phyloP scores from a whole-genome alignment of 805 yeast genomes.

The Candida argentea region DNA sequence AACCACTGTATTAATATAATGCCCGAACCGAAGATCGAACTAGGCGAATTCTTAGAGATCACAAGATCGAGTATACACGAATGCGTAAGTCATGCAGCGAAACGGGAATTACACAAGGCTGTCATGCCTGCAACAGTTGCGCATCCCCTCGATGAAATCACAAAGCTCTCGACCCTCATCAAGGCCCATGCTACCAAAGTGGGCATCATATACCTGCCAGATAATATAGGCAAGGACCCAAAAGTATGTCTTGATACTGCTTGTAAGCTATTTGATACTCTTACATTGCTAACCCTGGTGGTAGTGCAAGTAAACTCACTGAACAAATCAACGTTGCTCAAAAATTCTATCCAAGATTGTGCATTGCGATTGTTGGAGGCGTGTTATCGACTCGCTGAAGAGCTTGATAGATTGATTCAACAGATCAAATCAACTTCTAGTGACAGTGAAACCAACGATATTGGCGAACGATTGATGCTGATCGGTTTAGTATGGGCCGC shows the following conservation, averaged over 20 bases:
- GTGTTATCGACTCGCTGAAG: conserved; percentile 13
- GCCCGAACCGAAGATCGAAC: conserved; percentile 4
- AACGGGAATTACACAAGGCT: not conserved
- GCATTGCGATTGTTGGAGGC: conserved; percentile 11
- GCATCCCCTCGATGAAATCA: conserved; percentile 45
- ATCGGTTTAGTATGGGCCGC: conserved; percentile 67
- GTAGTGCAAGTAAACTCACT: conserved; percentile 19
- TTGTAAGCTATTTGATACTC: conserved; percentile 33
- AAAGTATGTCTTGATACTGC: conserved; percentile 34
- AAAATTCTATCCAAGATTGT: conserved; percentile 21
- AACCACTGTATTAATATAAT: too few species aligned
- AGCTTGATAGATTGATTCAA: conserved; percentile 17
- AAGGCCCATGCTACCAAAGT: conserved; percentile 73
- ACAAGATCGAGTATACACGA: too few species aligned
- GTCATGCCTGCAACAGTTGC: conserved; percentile 21
- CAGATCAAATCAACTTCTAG: too few species aligned
- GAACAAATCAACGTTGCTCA: conserved; percentile 26
- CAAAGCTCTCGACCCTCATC: conserved; percentile 47
- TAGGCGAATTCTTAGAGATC: conserved; percentile 12
- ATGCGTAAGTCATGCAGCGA: not conserved
- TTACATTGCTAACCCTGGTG: conserved; percentile 37
- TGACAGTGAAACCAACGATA: conserved; percentile 3
- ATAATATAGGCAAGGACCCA: conserved; percentile 33
- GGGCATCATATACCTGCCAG: conserved; percentile 60
- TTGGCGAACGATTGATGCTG: conserved; percentile 38